Base-by-base conservation (phyloP, 129 eudicot species). In the Flaveria sonorensis region DNA sequence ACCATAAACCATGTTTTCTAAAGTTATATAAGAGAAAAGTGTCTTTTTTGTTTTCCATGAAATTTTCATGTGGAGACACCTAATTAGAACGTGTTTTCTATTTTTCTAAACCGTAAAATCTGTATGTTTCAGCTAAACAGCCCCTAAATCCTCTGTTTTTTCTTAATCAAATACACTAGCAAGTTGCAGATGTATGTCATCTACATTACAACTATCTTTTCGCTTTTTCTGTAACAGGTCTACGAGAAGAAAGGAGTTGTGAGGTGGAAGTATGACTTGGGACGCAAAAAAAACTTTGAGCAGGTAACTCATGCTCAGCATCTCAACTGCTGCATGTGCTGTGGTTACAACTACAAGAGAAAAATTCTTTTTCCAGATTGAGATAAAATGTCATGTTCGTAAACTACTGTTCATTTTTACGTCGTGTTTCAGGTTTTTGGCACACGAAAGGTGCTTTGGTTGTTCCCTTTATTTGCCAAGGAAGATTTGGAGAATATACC, bases 181-280 rank as follows among this genome's bases (percentile, higher is more conserved):
- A 12, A 24, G n/a, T 13, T 23, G 67, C 24, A 60, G 67, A 60
- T 24, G 67, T 36, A 15, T 12, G 39, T 60, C 40, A 30, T 30
- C 69, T 56, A 13, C 47, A 40, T 15, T 48, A 26, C 40, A 69
- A 20, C 42, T 43, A 11, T 45, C 21, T 50, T 79, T 26, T 40
- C 18, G 12, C 32, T 42, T 10, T 15, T 70, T 64, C 7, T 50
- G 48, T 32, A 18, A 40, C 87, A 92, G 96, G 96, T 90, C 19
- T 86, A 92, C 68, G 98, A 88, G 86, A 92, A 92, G 92, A 90
- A 80, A 82, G 86, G 83, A 70, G 79, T 57, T 9, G 85, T 59
- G 70, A 68, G 80, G 42, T 92, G 98, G 98, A 92, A 90, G 85
- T 92, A 92, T 46, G 96, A 92, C 83, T 30, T 92, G 85, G 96